phyloP scores from a whole-genome alignment of 306 rosid genomes.

The Canavalia gladiata region DNA sequence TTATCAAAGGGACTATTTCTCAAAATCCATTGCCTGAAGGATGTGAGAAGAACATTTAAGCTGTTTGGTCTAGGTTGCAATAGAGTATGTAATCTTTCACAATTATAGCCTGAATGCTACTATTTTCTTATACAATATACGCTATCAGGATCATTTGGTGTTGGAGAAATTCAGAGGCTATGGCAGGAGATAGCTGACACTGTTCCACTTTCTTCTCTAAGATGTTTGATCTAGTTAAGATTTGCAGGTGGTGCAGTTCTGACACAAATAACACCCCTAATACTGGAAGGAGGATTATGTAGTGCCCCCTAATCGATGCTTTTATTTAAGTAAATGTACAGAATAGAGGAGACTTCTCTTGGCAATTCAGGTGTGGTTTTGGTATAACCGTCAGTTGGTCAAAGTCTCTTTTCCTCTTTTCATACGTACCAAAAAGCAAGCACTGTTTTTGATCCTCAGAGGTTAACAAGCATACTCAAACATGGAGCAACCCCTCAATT shows the following conservation, averaged over 20 bases:
- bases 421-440: neutral
- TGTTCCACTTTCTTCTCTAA: neutral
- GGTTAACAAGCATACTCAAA: neutral
- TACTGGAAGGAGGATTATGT: constrained; percentile 1
- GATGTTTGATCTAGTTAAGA: neutral
- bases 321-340: neutral
- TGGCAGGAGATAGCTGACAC: neutral
- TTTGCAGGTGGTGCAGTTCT: neutral
- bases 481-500: neutral
- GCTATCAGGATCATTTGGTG: neutral
- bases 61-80: neutral
- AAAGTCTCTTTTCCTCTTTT: neutral
- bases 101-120: neutral
- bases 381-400: neutral
- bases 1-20: neutral
- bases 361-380: neutral
- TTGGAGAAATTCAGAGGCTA: constrained; percentile 19
- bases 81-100: neutral
- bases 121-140: neutral
- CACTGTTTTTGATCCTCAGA: neutral
- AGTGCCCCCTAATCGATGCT: neutral
- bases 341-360: neutral
- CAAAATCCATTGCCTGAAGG: constrained; percentile 7
- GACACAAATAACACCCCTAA: constrained; percentile 21
- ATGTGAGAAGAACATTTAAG: neutral